Evolutionary conservation across 345 rosid species (phyloP).

Genomic region (Citrus hindsii): DNA sequence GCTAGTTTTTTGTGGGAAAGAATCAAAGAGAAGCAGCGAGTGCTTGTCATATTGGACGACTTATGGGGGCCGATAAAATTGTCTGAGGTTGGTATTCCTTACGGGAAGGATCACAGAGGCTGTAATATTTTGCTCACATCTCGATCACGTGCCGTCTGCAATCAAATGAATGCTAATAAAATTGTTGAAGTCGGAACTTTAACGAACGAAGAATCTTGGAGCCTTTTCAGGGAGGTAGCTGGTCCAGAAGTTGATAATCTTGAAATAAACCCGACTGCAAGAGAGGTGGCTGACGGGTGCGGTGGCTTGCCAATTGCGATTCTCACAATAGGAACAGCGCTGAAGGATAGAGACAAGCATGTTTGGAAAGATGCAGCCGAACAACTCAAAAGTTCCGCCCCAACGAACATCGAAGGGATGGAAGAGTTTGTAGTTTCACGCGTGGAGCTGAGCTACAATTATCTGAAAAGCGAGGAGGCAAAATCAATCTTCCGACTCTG

Average conservation of each 20-base stretch:
- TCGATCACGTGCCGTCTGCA: neutral
- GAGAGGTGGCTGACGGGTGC: neutral
- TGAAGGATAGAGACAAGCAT: neutral
- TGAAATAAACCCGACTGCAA: neutral
- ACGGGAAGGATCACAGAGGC: neutral
- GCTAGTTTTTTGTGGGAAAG: neutral
- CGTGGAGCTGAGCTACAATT: neutral
- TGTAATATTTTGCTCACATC: neutral
- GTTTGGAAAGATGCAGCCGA: neutral
- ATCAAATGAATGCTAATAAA: neutral
- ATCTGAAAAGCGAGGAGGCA: neutral
- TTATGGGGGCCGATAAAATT: neutral
- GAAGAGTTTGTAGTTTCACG: neutral
- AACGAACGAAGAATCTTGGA: conserved; percentile 1
- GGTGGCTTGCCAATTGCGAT: conserved; percentile 10
- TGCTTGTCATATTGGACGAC: conserved; percentile 14
- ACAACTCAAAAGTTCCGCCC: neutral
- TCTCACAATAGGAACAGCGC: conserved; percentile 4
- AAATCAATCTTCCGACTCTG: neutral
- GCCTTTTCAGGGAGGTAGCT: neutral
- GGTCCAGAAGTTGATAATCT: neutral
- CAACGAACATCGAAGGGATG: neutral
- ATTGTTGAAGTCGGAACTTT: neutral
- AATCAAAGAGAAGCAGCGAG: neutral
- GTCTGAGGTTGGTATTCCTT: neutral